Base-by-base conservation (phyloP, 108 stramenopile genomes). In the Phaeodactylum tricornutum region DNA sequence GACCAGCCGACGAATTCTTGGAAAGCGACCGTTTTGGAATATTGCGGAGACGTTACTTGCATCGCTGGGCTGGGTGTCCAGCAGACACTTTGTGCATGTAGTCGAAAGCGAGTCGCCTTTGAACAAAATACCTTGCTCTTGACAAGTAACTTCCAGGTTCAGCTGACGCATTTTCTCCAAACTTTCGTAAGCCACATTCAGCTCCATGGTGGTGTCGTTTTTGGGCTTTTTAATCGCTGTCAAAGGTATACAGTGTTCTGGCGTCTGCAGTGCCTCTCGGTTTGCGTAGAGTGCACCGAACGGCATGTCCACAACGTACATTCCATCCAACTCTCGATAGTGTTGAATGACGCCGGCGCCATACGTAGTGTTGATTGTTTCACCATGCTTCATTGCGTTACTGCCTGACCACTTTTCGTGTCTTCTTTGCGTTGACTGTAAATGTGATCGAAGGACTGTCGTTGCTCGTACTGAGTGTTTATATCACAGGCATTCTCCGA, bases 81-180 rank as follows among this genome's bases (percentile, higher is more conserved):
- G 38, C 38, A 40, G 2, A 20, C 38, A 16, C 38, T 20, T 40
- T 40, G 17, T 3, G 38, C 17, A 7, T 20, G 38, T 20, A 16
- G 38, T 20, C 19, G 38, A 40, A 34, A 40, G 38, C 38, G 38
- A 4, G 38, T 20, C 7, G 7, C 7, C 17, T 40, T 40, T 3
- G 4, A 5, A 3, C 2, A 20, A 2, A 20, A 55, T 28, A 4
- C 27, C 27, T 19, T 28, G 19, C 4, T 49, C 57, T 28, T 49
- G 39, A 40, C 67, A 80, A 52, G 76, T 75, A 16, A 84, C 58
- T 49, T 77, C 63, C 3, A 84, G 42, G 47, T 84, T 84, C 33
- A 61, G 55, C 36, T 56, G 47, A 24, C 83, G 62, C 69, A 84
- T 73, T 22, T 45, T 55, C 35, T 84, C 83, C 4, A 75, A 31